Evolutionary conservation across 805 yeast genomes (phyloP).

Genomic region (Ogataea nonfermentans): DNA sequence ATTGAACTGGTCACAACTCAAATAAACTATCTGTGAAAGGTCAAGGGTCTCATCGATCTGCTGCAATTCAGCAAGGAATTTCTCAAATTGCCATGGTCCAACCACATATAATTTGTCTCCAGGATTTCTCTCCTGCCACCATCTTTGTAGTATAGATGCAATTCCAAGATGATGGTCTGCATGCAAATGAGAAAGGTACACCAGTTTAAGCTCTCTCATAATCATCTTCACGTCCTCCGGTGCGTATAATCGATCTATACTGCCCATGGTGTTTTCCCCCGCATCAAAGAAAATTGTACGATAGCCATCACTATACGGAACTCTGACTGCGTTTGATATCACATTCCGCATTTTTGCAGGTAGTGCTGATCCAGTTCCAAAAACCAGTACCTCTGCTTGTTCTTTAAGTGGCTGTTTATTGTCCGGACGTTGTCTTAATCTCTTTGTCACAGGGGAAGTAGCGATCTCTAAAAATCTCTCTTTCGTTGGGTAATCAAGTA

Average conservation of each 20-base stretch:
- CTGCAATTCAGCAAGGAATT: conserved; percentile 68
- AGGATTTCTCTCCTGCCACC: conserved; percentile 45
- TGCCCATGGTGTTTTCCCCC: conserved; percentile 90
- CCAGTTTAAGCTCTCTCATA: conserved; percentile 58
- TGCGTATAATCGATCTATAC: conserved; percentile 61
- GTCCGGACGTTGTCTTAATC: conserved; percentile 12
- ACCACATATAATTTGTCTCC: conserved; percentile 51
- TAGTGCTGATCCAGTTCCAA: conserved; percentile 92
- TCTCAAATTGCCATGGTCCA: conserved; percentile 71
- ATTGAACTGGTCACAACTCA: conserved; percentile 36
- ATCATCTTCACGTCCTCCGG: conserved; percentile 39
- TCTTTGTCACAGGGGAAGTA: not conserved
- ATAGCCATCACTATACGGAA: conserved; percentile 46
- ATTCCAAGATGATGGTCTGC: conserved; percentile 97
- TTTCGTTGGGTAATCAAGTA: conserved; percentile 10
- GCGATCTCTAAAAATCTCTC: conserved; percentile 13
- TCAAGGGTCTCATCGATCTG: conserved; percentile 23
- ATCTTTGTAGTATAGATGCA: conserved; percentile 62
- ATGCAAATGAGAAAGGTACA: conserved; percentile 86
- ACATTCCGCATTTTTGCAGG: conserved; percentile 88
- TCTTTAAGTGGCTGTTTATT: conserved; percentile 35
- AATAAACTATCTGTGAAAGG: conserved; percentile 16
- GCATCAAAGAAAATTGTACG: conserved; percentile 73
- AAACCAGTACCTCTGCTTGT: conserved; percentile 65
- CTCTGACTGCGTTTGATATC: conserved; percentile 69